Evolutionary conservation across 805 yeast species (phyloP), one percentile per base, ranked within the genome.

Genomic region (Candida odintsovae): DNA sequence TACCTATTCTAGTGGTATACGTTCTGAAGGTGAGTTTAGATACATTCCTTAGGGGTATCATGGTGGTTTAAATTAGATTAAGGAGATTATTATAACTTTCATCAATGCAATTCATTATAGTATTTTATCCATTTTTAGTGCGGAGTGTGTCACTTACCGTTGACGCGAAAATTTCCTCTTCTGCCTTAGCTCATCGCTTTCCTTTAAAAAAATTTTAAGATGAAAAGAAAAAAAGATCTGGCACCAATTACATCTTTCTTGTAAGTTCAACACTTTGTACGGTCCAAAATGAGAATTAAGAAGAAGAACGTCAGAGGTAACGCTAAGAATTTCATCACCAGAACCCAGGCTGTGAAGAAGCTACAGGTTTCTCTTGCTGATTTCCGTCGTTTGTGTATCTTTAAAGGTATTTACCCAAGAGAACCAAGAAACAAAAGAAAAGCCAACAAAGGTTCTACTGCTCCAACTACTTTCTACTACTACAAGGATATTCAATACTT

Each of bases 361-460:
- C 73, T 94, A 51, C 99, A 94, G 69, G 85, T 94, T 25, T 86
- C 97, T 3, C 75, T 94, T 42, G 97, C 97, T 12, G 99, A 94
- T 70, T 94, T 94, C 78, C 82, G 96, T 71, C 82, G 99, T 62
- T 76, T 94, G 63, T 94, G 99, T 76, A 94, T 94, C 65, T 89
- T 94, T 77, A 94, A 94, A 68, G 99, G 99, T 44, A 90, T 94
- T 53, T 94, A 89, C 64, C 99, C 99, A 45, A 80, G 99, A 65
- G 97, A 90, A 64, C 98, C 98, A 41, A 76, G 90, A 58, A 89
- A 88, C 69, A 94, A 90, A 72, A 89, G 86, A 80, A 90, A 89
- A 75, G 97, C 97, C 50, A 92, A 90, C 69, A 94, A 89, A 69
- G 98, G 99, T 20, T 86, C 96, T n/a, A 88, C 97, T 8, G 95